Evolutionary conservation across 2,329 filamentous ascomycete species (phyloP).

Genomic region (Pseudogymnoascus sp.): DNA sequence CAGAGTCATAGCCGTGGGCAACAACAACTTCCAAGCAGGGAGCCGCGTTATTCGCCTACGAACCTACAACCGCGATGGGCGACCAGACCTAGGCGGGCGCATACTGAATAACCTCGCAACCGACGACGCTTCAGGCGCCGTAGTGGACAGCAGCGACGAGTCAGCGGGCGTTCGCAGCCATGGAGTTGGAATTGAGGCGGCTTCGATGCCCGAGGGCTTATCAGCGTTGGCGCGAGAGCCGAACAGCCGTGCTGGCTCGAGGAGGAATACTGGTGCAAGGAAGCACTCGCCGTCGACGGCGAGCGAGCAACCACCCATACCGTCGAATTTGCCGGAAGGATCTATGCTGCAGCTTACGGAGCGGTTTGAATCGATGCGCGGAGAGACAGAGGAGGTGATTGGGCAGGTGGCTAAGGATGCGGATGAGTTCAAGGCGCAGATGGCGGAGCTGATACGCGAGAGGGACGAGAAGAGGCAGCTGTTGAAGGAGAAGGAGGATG

Average conservation of each 20-base stretch:
- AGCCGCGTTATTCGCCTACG: constrained; percentile 78
- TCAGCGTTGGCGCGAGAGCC: constrained; percentile 59
- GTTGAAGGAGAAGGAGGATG: constrained; percentile 84
- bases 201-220: constrained; percentile 53
- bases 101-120: constrained; percentile 49
- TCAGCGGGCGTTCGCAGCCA: constrained; percentile 31
- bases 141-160: constrained; percentile 42
- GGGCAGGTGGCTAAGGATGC: constrained; percentile 64
- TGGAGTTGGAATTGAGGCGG: constrained; percentile 54
- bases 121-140: constrained; percentile 40
- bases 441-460: constrained; percentile 65
- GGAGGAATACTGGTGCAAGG: constrained; percentile 64
- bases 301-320: constrained; percentile 42
- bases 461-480: constrained; percentile 70
- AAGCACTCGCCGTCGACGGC: constrained; percentile 67
- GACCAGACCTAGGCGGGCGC: constrained; percentile 50
- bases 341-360: constrained; percentile 73
- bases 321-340: constrained; percentile 50
- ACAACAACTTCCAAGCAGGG: constrained; percentile 85
- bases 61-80: constrained; percentile 61
- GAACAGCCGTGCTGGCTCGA: constrained; percentile 44
- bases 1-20: constrained; percentile 82
- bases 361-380: constrained; percentile 69
- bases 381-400: constrained; percentile 74
- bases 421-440: constrained; percentile 57